These are phyloP conservation scores for Populus euphratica DNA, from an alignment of 345 rosid species.

Conservation along the genomic window DNA sequence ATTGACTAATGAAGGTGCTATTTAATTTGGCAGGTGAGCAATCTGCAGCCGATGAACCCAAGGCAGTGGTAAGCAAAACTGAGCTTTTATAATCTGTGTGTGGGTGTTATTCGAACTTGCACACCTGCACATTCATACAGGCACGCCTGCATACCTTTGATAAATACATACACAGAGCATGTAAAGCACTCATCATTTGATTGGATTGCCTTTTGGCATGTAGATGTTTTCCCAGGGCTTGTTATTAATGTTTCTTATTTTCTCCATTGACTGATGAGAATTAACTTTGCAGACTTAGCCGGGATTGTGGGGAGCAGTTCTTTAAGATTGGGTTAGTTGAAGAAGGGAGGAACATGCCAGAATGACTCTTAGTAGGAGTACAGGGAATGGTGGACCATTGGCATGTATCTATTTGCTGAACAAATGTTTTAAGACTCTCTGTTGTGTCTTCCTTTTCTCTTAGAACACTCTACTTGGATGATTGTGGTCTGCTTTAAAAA, in stretches of 20 bases:
- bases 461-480: slow-evolving; percentile 1
- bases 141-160: neutral
- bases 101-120: neutral
- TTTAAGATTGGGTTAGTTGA: slow-evolving; percentile 6
- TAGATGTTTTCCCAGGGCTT: neutral
- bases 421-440: neutral
- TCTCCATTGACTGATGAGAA: neutral
- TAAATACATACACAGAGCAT: neutral
- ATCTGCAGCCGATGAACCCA: slow-evolving; percentile 48
- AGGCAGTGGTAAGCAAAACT: slow-evolving; percentile 41
- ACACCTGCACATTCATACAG: neutral
- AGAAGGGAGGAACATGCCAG: neutral
- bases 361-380: neutral
- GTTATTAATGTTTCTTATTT: neutral
- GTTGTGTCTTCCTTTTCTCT: neutral
- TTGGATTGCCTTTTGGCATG: neutral
- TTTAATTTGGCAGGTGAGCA: slow-evolving; percentile 52
- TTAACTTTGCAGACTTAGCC: slow-evolving; percentile 27
- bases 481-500: slow-evolving; percentile 4
- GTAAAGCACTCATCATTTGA: neutral
- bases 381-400: slow-evolving; percentile 11
- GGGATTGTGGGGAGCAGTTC: neutral
- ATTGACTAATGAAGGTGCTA: neutral
- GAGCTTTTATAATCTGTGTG: neutral
- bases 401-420: slow-evolving; percentile 16